These are phyloP conservation scores for Phytophthora ramorum DNA, from an alignment of 352 stramenopile species.

Conservation along the genomic window DNA sequence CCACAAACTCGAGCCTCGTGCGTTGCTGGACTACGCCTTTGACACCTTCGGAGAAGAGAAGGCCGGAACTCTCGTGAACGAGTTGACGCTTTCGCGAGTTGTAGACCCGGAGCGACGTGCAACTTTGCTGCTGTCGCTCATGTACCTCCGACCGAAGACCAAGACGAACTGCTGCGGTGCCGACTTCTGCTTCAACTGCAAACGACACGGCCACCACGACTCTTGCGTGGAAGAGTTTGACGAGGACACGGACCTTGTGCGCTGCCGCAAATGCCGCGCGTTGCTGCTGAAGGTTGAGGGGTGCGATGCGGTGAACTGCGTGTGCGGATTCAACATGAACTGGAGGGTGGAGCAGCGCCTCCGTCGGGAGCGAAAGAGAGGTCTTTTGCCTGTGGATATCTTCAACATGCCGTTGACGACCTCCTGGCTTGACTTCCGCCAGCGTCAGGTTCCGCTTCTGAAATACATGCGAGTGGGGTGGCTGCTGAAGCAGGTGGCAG, in stretches of 20 bases:
- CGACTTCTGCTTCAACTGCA: constrained; percentile 68
- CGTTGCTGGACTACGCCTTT: constrained; percentile 30
- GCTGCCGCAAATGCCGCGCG: constrained; percentile 50
- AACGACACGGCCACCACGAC: constrained; percentile 41
- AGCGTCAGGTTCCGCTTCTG: background rate
- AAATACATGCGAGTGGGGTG: constrained; percentile 7
- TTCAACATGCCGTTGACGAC: constrained; percentile 29
- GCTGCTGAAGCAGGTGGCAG: constrained; percentile 4
- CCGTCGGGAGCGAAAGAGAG: constrained; percentile 14
- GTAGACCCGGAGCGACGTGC: constrained; percentile 52
- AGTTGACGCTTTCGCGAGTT: constrained; percentile 29
- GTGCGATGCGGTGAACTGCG: constrained; percentile 54
- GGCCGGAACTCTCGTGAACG: constrained; percentile 12
- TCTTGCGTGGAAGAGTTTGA: constrained; percentile 30
- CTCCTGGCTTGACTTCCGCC: constrained; percentile 10
- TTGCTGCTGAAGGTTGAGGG: constrained; percentile 60
- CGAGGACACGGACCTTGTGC: constrained; percentile 39
- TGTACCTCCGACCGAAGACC: constrained; percentile 36
- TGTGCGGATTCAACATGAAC: constrained; percentile 53
- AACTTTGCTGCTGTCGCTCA: constrained; percentile 44
- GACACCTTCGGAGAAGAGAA: constrained; percentile 27
- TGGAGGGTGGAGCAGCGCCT: constrained; percentile 40
- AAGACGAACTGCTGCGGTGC: constrained; percentile 46
- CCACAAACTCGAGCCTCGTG: constrained; percentile 26
- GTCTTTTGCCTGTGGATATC: constrained; percentile 39